A percentile compares a stretch with the other conserved stretches of the same genome.
Conservation (phyloP, 192 early-diverging fungal genomes). For the Spizellomyces sp. region DNA sequence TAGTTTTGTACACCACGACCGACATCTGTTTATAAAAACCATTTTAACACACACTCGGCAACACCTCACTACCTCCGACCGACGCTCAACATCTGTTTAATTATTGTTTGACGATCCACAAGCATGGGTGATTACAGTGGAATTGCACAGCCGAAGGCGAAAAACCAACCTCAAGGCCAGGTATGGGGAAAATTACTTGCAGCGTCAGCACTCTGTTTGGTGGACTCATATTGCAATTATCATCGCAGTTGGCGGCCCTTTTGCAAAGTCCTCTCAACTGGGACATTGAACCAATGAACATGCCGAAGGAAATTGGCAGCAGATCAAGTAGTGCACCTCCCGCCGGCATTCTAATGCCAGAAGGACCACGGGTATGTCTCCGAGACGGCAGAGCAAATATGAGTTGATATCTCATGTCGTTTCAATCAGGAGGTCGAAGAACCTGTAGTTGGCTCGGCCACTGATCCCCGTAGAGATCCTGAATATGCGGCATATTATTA, state of each 20-base stretch:
- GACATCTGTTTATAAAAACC: too few species aligned
- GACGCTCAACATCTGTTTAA: too few species aligned
- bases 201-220: background rate
- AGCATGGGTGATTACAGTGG: constrained; percentile 22
- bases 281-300: constrained; percentile 29
- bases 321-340: constrained; percentile 79
- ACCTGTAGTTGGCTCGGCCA: background rate
- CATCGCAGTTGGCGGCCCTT: constrained; percentile 43
- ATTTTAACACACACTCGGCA: too few species aligned
- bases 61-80: too few species aligned
- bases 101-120: too few species aligned
- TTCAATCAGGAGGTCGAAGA: constrained; percentile 10
- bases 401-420: constrained; percentile 13
- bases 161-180: constrained; percentile 70
- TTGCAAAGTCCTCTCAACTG: constrained; percentile 38
- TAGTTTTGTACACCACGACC: too few species aligned
- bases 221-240: background rate
- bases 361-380: constrained; percentile 31
- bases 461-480: constrained; percentile 62
- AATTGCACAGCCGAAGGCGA: constrained; percentile 44
- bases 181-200: constrained; percentile 31
- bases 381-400: constrained; percentile 3
- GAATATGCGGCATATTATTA: constrained; percentile 69
- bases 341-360: constrained; percentile 60
- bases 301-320: constrained; percentile 49